Percentiles rank a stretch among this genome's conserved stretches.
These are phyloP conservation scores for Aspergillus pseudoterreus DNA, from an alignment of 2,329 filamentous ascomycete genomes.

Conservation along the genomic window DNA sequence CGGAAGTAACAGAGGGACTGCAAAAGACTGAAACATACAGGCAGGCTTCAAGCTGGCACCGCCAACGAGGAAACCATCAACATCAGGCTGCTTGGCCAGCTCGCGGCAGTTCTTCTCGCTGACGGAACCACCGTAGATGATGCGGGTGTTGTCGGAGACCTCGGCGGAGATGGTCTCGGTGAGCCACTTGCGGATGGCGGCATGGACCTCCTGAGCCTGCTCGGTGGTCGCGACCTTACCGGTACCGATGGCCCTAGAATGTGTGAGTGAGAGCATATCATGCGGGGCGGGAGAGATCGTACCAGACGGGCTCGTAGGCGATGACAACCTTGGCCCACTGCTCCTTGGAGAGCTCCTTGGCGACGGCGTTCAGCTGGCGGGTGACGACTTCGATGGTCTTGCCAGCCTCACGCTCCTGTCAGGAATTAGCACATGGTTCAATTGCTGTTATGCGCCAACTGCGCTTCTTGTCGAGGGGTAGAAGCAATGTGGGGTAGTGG, in stretches of 20 bases:
- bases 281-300: constrained; percentile 36
- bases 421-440: constrained; percentile 13
- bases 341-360: constrained; percentile 60
- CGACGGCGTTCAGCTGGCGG: constrained; percentile 77
- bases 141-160: constrained; percentile 80
- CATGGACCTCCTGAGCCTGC: constrained; percentile 93
- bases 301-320: constrained; percentile 99
- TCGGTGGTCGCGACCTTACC: constrained; percentile 86
- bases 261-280: background rate
- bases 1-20: background rate
- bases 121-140: constrained; percentile 95
- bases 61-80: constrained; percentile 96
- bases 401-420: constrained; percentile 71
- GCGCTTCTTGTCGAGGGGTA: background rate
- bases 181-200: constrained; percentile 86
- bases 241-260: constrained; percentile 67
- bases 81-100: constrained; percentile 85
- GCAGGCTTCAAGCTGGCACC: constrained; percentile 96
- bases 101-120: constrained; percentile 98
- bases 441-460: background rate
- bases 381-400: constrained; percentile 74
- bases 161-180: constrained; percentile 67
- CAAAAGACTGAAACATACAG: constrained; percentile 55
- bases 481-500: constrained; percentile 7
- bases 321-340: constrained; percentile 95